Evolutionary conservation across 1,139 yeast genomes (phyloP).

Genomic region (Diutina ranongensis): DNA sequence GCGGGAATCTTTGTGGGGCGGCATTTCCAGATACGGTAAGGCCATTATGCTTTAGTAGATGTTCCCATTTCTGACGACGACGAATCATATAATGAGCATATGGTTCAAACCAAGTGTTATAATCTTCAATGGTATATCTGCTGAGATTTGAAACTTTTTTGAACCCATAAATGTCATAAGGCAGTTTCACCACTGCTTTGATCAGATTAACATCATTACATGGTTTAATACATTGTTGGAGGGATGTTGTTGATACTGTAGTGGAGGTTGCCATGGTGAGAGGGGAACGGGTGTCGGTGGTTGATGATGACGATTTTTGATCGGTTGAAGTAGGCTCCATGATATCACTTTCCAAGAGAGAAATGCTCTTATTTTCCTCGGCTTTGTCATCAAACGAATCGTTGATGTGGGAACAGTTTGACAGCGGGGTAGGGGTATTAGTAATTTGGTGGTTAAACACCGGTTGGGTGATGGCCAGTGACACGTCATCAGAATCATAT

Average conservation of each 20-base stretch:
- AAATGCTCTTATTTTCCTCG: no score
- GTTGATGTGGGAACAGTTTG: background rate
- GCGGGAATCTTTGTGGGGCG: slow-evolving; percentile 54
- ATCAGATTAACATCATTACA: background rate
- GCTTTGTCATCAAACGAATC: background rate
- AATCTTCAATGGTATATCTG: slow-evolving; percentile 39
- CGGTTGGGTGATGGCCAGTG: slow-evolving; percentile 1
- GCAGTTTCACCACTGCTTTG: background rate
- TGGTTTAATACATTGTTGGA: background rate
- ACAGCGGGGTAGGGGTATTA: background rate
- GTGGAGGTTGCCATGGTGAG: no score
- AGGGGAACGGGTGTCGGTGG: no score
- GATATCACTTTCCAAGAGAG: background rate
- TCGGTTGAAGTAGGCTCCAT: no score
- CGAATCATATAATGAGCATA: slow-evolving; percentile 54
- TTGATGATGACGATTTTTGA: no score
- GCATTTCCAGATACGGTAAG: slow-evolving; percentile 26
- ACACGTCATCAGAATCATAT: background rate
- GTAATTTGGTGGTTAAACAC: background rate
- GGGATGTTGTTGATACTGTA: no score
- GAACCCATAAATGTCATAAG: slow-evolving; percentile 77
- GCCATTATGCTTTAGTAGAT: slow-evolving; percentile 57
- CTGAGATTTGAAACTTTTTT: slow-evolving; percentile 44
- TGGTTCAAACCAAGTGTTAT: slow-evolving; percentile 61
- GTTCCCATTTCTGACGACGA: slow-evolving; percentile 67